These are phyloP conservation scores for Zasmidium citrigriseum DNA, from an alignment of 2,329 filamentous ascomycete genomes.

Conservation along the genomic window DNA sequence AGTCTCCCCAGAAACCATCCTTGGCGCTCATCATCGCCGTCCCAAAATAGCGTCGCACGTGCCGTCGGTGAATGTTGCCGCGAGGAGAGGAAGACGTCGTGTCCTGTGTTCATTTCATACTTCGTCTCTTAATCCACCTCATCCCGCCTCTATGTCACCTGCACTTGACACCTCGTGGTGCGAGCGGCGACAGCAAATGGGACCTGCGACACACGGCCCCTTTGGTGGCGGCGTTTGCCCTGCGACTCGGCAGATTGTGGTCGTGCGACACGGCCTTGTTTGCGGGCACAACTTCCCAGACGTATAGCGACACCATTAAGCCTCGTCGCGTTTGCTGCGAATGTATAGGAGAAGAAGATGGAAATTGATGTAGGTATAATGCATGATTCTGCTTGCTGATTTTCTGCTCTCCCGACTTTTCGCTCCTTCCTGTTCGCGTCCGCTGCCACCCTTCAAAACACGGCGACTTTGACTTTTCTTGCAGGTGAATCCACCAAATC, in stretches of 20 bases:
- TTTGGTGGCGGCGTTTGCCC: background rate
- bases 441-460: background rate
- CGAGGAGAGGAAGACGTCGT: background rate
- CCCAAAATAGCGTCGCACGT: background rate
- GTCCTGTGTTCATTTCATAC: background rate
- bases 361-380: background rate
- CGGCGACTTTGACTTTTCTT: background rate
- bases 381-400: no score
- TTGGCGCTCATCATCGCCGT: no score
- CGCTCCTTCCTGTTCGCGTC: background rate
- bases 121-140: background rate
- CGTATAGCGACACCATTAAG: background rate
- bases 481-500: background rate
- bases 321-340: background rate
- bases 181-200: background rate
- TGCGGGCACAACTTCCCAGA: background rate
- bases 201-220: background rate
- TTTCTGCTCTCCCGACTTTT: background rate
- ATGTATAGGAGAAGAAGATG: background rate
- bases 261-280: background rate
- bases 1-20: background rate
- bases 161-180: background rate
- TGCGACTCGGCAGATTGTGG: background rate
- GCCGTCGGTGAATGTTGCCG: background rate
- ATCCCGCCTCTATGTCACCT: background rate